Percentiles rank a stretch among this genome's conserved stretches.
phyloP scores from a whole-genome alignment of 2,329 filamentous ascomycete species.

The Sporothrix globosa region DNA sequence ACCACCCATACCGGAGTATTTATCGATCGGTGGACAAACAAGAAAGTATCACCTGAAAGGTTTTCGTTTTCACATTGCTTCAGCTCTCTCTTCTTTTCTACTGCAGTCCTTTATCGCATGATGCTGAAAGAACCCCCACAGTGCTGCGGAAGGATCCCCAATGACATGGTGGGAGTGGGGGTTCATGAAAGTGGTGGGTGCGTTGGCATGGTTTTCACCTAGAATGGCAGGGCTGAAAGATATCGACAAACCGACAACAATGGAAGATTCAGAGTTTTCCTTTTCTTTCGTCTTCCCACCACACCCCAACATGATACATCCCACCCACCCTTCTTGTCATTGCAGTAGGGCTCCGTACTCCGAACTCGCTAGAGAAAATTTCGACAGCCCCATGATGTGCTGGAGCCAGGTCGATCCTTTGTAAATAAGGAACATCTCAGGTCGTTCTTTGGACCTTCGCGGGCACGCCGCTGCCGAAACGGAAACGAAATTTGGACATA shows the following conservation, averaged over 20 bases:
- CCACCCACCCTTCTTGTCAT: not conserved
- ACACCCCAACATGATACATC: not conserved
- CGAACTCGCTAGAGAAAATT: slow-evolving; percentile 6
- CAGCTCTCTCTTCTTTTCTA: not conserved
- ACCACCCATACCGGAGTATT: not conserved
- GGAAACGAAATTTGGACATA: not conserved
- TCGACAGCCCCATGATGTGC: slow-evolving; percentile 10
- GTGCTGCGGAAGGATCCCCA: not conserved
- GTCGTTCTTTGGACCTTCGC: not conserved
- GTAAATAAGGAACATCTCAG: not conserved
- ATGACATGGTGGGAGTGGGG: slow-evolving; percentile 17
- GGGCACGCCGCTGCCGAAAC: slow-evolving; percentile 6
- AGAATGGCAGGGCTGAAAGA: slow-evolving; percentile 19
- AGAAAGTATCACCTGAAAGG: slow-evolving; percentile 20
- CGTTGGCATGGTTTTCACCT: not conserved
- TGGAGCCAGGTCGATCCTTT: not conserved
- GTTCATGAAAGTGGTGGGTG: slow-evolving; percentile 12
- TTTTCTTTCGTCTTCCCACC: too few relatives aligned
- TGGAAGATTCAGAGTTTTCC: not conserved
- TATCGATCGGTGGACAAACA: slow-evolving; percentile 7
- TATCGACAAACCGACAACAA: not conserved
- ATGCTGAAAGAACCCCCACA: not conserved
- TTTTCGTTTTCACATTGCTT: not conserved
- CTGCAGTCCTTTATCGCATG: slow-evolving; percentile 7
- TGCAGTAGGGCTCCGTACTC: not conserved